Evolutionary conservation across 2,329 filamentous ascomycete genomes (phyloP).

Genomic region (Penicillium verrucosum): DNA sequence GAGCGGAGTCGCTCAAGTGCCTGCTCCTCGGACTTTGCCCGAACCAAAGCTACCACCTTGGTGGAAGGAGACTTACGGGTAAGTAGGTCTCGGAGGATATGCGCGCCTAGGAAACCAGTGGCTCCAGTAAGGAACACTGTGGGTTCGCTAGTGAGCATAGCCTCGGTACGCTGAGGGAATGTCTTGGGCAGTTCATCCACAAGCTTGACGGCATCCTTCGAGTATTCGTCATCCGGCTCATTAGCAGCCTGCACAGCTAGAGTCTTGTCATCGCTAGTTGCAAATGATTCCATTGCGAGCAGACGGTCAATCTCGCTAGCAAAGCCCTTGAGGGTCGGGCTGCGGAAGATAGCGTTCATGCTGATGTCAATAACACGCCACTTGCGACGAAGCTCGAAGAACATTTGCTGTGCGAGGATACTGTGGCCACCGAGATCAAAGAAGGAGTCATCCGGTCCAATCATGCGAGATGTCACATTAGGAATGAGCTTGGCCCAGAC

Average conservation of each 20-base stretch:
- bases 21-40: constrained; percentile 60
- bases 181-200: constrained; percentile 48
- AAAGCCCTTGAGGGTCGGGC: constrained; percentile 60
- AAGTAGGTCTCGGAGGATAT: constrained; percentile 72
- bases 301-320: constrained; percentile 54
- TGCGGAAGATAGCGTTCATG: constrained; percentile 68
- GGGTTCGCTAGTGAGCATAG: constrained; percentile 36
- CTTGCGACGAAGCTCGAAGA: constrained; percentile 65
- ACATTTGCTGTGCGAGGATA: constrained; percentile 75
- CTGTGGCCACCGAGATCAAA: constrained; percentile 80
- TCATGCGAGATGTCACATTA: constrained; percentile 63
- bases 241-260: constrained; percentile 42
- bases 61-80: constrained; percentile 54
- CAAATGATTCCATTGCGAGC: constrained; percentile 47
- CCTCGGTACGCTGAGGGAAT: constrained; percentile 37
- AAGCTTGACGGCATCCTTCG: constrained; percentile 50
- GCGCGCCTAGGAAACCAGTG: constrained; percentile 84
- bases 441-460: constrained; percentile 63
- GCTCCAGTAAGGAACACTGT: constrained; percentile 83
- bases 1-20: constrained; percentile 63
- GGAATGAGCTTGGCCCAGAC: constrained; percentile 72
- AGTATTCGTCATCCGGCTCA: constrained; percentile 48
- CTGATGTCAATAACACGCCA: constrained; percentile 63
- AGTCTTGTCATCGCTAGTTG: constrained; percentile 40
- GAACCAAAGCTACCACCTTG: constrained; percentile 72